Percentiles rank a stretch among this genome's conserved stretches.
These are phyloP conservation scores for Aspergillus terreus DNA, from an alignment of 2,329 filamentous ascomycete species.

Conservation along the genomic window DNA sequence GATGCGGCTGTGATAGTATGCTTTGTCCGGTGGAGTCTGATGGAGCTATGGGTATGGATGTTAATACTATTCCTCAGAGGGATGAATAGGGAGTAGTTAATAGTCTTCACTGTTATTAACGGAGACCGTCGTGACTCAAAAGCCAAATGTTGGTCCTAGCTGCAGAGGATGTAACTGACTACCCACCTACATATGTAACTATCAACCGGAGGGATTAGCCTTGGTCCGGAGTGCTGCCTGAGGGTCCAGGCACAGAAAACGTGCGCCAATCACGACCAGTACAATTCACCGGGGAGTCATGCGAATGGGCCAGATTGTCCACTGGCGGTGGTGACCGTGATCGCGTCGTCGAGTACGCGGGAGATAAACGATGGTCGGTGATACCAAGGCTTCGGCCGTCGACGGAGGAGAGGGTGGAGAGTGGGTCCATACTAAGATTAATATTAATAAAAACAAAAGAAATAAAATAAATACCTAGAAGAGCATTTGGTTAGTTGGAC, in stretches of 20 bases:
- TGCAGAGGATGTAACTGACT: too few relatives aligned
- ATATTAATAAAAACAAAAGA: not conserved
- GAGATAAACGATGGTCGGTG: slow-evolving; percentile 2
- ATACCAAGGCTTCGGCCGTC: not conserved
- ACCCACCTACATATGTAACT: too few relatives aligned
- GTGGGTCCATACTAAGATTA: not conserved
- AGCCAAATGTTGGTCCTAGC: slow-evolving; percentile 1
- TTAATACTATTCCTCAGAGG: slow-evolving; percentile 5
- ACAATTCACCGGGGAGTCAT: too few relatives aligned
- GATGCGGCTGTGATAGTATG: not conserved
- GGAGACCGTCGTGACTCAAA: slow-evolving; percentile 11
- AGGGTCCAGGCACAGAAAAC: not conserved
- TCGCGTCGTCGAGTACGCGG: not conserved
- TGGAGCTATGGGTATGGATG: slow-evolving; percentile 12
- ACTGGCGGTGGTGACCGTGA: not conserved
- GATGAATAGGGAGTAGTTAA: not conserved
- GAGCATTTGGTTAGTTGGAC: not conserved
- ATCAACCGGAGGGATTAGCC: not conserved
- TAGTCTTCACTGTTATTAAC: not conserved
- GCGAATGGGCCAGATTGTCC: too few relatives aligned
- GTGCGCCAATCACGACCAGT: not conserved
- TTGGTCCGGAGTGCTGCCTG: not conserved
- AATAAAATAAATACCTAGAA: not conserved
- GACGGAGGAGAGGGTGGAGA: not conserved
- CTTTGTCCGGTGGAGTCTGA: slow-evolving; percentile 7